phyloP scores from a whole-genome alignment of 1,284 basidiomycete species.

The Puccinia triticina region DNA sequence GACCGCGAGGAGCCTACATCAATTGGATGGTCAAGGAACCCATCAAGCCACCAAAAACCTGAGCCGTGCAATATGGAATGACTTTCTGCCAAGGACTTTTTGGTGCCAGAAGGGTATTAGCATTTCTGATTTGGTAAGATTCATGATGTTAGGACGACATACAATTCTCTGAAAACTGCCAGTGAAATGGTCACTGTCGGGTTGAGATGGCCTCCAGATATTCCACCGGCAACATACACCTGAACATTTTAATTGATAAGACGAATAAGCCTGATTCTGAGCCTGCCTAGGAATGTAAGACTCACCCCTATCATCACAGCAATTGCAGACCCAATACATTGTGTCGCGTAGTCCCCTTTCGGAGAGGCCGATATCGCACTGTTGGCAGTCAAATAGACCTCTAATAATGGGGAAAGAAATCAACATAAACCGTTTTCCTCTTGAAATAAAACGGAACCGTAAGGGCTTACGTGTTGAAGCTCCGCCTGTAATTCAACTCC shows the following conservation, averaged over 20 bases:
- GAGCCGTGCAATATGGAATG: conserved; percentile 32
- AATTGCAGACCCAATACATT: conserved; percentile 30
- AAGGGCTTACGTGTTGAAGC: conserved; percentile 17
- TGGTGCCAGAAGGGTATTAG: not conserved
- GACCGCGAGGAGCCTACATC: not conserved
- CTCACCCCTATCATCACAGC: conserved; percentile 43
- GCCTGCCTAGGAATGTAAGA: not conserved
- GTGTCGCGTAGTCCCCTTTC: conserved; percentile 35
- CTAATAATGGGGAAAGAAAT: conserved; percentile 7
- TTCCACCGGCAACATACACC: conserved; percentile 37
- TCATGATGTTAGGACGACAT: not conserved
- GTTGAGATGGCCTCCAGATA: conserved; percentile 43
- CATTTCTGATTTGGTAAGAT: not conserved
- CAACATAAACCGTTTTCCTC: not conserved
- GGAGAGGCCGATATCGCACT: conserved; percentile 16
- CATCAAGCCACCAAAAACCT: conserved; percentile 31
- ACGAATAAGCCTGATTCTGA: not conserved
- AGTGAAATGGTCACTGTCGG: conserved; percentile 28
- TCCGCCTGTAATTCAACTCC: not conserved
- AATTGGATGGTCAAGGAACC: conserved; percentile 30
- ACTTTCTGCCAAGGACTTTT: conserved; percentile 44
- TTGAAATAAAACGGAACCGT: not conserved
- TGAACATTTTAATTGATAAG: not conserved
- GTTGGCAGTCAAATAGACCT: conserved; percentile 37
- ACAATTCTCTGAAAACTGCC: conserved; percentile 40